Evolutionary conservation across 345 rosid genomes (phyloP), one percentile per base, ranked within the genome.

Genomic region (Gossypium stocksii): DNA sequence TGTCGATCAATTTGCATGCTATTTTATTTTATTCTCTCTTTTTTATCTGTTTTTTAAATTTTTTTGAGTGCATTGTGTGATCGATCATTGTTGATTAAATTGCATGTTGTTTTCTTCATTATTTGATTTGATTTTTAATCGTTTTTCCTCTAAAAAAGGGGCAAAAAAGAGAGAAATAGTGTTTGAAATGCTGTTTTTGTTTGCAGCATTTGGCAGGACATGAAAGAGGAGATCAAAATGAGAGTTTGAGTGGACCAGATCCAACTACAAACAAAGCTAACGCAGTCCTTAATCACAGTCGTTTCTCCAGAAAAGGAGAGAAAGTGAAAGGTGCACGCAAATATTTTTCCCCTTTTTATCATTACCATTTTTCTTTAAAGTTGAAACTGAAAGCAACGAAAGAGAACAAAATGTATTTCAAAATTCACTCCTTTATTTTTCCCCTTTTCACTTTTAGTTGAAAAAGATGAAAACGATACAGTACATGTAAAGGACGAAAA

Each of bases 231-330:
- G 90, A 84, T 74, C 85, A 80, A 34, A 83, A 80, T 16, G 93
- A 86, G 69, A 79, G 71, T 72, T 86, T 80, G 60, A 86, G 87
- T 64, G 88, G 93, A 86, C 88, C 86, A 85, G 89, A 89, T 86
- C 83, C 92, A 82, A 91, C 86, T 89, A 90, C 92, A 78, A 90
- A 85, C 86, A 86, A 87, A 86, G 80, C 76, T 74, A 73, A 60
- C 45, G 79, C 86, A 56, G 85, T 77, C 62, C 77, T 76, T 77
- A 85, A 82, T 78, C 86, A 82, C 81, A 80, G 81, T 82, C 86
- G 89, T 9, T 84, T 77, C 71, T 77, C 83, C 61, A 79, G 85
- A 79, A 89, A 86, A 78, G 82, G 80, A 58, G 84, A 84, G 74
- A 89, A 86, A 74, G 89, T 77, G 60, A 88, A 88, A 88, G 97